Percentiles rank a stretch among this genome's conserved stretches.
phyloP scores from a whole-genome alignment of 2,329 filamentous ascomycete species.

The Sporothrix brunneoviolacea region DNA sequence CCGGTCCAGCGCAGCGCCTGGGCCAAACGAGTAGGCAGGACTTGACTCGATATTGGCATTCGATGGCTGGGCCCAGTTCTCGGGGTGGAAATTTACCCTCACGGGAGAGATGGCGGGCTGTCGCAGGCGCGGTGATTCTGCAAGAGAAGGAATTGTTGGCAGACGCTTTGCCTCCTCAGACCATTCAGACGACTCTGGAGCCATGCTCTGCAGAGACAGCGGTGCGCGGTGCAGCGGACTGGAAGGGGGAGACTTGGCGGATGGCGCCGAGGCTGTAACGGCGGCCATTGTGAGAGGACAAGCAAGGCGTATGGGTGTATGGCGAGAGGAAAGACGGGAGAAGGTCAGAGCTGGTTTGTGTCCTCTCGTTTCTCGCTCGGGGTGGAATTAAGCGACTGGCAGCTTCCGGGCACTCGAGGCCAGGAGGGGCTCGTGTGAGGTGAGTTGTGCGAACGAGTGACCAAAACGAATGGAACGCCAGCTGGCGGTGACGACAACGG shows the following conservation, averaged over 20 bases:
- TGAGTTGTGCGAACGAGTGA: constrained; percentile 2
- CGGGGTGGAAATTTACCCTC: constrained; percentile 46
- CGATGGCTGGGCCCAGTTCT: constrained; percentile 46
- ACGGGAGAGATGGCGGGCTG: constrained; percentile 51
- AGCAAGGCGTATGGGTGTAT: neutral
- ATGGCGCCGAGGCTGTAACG: constrained; percentile 23
- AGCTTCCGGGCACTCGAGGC: neutral
- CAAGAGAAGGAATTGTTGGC: constrained; percentile 20
- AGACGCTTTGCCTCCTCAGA: constrained; percentile 26
- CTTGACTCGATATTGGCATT: constrained; percentile 44
- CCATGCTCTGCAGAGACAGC: constrained; percentile 28
- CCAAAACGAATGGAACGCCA: constrained; percentile 4
- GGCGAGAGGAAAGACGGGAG: neutral
- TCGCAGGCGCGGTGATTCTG: constrained; percentile 39
- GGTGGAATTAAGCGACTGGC: neutral
- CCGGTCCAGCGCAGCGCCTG: constrained; percentile 19
- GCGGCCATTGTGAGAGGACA: constrained; percentile 26
- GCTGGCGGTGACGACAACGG: neutral
- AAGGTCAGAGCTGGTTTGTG: neutral
- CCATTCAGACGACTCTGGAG: constrained; percentile 28
- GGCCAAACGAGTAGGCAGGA: constrained; percentile 15
- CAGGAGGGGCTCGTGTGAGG: constrained; percentile 14
- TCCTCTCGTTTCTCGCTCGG: neutral
- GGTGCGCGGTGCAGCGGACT: constrained; percentile 30
- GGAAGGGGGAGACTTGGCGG: constrained; percentile 21